Percentiles rank a stretch among this genome's conserved stretches.
These are phyloP conservation scores for Mycena metata DNA, from an alignment of 768 basidiomycete species.

Conservation along the genomic window DNA sequence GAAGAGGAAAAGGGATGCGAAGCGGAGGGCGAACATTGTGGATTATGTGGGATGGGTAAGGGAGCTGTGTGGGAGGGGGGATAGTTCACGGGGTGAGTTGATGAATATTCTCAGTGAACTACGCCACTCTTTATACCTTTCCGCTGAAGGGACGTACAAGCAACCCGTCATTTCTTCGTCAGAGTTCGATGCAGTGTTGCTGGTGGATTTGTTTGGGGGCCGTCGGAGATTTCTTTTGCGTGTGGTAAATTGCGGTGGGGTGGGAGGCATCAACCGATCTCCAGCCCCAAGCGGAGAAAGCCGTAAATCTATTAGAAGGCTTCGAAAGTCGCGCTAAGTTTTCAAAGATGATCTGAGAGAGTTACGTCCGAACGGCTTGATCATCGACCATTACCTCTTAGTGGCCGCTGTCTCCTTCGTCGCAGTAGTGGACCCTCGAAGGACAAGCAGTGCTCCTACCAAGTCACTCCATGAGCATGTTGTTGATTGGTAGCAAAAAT, in stretches of 20 bases:
- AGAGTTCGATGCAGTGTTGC: background rate
- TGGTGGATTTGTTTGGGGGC: too few species aligned
- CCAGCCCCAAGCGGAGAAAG: slow-evolving; percentile 15
- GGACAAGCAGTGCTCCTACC: too few species aligned
- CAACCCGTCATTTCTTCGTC: background rate
- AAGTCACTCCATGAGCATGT: too few species aligned
- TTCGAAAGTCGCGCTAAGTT: too few species aligned
- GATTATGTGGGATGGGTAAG: background rate
- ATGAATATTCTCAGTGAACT: background rate
- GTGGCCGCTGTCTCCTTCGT: too few species aligned
- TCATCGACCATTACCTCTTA: too few species aligned
- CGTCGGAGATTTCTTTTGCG: background rate
- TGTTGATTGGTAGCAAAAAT: too few species aligned
- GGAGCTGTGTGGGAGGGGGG: background rate
- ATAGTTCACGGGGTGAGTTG: slow-evolving; percentile 16
- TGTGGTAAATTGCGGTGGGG: slow-evolving; percentile 13
- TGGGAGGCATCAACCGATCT: slow-evolving; percentile 11
- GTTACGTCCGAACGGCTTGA: too few species aligned
- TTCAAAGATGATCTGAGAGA: too few species aligned
- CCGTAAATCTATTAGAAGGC: too few species aligned
- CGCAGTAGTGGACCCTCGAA: too few species aligned
- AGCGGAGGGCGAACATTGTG: slow-evolving; percentile 38
- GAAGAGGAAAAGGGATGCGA: slow-evolving; percentile 24
- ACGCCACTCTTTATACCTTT: background rate
- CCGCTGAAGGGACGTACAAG: background rate